A percentile compares a stretch with the other conserved stretches of the same genome.
Conservation (phyloP, 306 rosid genomes). For the Glycine tomentella region DNA sequence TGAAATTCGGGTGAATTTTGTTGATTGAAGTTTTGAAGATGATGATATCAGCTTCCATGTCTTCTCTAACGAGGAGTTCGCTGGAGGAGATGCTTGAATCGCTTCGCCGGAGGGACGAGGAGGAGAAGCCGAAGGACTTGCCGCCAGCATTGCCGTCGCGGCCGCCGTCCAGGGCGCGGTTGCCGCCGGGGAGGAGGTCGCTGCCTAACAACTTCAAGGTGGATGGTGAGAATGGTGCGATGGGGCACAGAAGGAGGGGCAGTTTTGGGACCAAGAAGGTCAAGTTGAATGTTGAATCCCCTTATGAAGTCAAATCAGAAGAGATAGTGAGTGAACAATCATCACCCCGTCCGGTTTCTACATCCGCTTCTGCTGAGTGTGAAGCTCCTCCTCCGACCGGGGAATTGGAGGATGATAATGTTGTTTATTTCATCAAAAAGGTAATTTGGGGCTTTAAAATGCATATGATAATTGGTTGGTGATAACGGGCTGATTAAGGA, state of each 20-base stretch:
- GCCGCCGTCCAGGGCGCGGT: constrained; percentile 77
- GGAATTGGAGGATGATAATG: constrained; percentile 66
- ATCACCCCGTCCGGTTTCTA: constrained; percentile 42
- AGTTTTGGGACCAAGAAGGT: constrained; percentile 71
- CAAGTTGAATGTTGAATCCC: constrained; percentile 70
- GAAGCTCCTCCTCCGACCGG: constrained; percentile 47
- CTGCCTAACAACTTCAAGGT: constrained; percentile 68
- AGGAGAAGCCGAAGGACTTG: constrained; percentile 77
- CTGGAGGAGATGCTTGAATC: constrained; percentile 97
- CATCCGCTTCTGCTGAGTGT: constrained; percentile 43
- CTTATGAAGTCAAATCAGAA: constrained; percentile 58
- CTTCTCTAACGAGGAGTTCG: constrained; percentile 79
- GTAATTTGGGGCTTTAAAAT: constrained; percentile 49
- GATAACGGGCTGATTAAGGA: not conserved
- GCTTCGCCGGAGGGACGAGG: constrained; percentile 78
- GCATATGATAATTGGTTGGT: constrained; percentile 19
- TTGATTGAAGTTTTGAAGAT: constrained; percentile 37
- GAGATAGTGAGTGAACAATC: constrained; percentile 44
- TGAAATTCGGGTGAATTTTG: constrained; percentile 17
- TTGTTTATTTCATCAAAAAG: constrained; percentile 87
- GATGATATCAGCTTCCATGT: constrained; percentile 75
- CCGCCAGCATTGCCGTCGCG: constrained; percentile 98
- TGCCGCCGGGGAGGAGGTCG: constrained; percentile 76
- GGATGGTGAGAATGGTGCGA: constrained; percentile 51
- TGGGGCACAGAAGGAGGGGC: constrained; percentile 55